phyloP scores from a whole-genome alignment of 164 flowering plant genomes.

The Malania oleifera region DNA sequence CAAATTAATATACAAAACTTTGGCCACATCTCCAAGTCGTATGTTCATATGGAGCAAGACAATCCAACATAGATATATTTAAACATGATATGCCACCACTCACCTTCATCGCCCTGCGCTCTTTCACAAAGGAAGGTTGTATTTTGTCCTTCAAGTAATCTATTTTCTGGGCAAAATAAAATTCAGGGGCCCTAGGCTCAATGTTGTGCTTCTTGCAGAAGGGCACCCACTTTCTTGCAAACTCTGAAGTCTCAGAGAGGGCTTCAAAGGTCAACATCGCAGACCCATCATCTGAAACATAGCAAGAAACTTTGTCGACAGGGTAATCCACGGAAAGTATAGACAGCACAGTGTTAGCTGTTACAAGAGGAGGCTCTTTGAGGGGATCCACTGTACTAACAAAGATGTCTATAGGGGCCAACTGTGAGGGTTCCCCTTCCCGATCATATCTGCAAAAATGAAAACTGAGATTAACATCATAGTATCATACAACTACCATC shows the following conservation, averaged over 20 bases:
- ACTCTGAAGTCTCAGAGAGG: slow-evolving; percentile 92
- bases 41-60: neutral
- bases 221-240: slow-evolving; percentile 98
- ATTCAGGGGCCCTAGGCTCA: slow-evolving; percentile 98
- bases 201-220: slow-evolving; percentile 93
- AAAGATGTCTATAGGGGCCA: slow-evolving; percentile 90
- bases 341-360: slow-evolving; percentile 95
- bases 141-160: slow-evolving; percentile 95
- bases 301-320: slow-evolving; percentile 96
- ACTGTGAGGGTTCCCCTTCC: slow-evolving; percentile 91
- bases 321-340: slow-evolving; percentile 98
- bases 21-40: neutral
- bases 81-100: slow-evolving; percentile 1
- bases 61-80: slow-evolving; percentile 3
- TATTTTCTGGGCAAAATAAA: slow-evolving; percentile 90
- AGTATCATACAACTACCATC: neutral
- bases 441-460: slow-evolving; percentile 64
- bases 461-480: neutral
- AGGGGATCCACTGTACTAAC: slow-evolving; percentile 99
- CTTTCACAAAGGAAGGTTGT: slow-evolving; percentile 97
- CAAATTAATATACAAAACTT: too few species aligned
- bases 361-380: slow-evolving; percentile 93
- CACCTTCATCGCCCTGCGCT: slow-evolving; percentile 95
- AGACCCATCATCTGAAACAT: slow-evolving; percentile 97
- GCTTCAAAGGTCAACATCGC: slow-evolving; percentile 97